phyloP scores from a whole-genome alignment of 2,329 filamentous ascomycete genomes.

The Neofusicoccum umdonicola region DNA sequence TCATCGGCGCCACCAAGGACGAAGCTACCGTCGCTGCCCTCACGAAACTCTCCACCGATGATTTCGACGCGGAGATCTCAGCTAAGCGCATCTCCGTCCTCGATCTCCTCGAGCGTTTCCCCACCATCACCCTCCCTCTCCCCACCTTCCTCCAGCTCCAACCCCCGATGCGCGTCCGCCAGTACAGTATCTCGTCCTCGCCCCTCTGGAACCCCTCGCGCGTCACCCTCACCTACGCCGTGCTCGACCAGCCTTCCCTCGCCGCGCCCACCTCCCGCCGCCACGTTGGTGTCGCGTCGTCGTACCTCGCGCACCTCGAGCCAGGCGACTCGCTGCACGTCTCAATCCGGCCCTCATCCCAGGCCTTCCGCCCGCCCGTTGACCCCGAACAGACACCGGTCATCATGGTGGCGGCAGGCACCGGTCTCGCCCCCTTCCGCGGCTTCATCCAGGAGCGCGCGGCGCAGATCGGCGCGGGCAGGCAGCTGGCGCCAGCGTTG shows the following conservation, averaged over 20 bases:
- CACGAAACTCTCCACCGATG: slow-evolving; percentile 43
- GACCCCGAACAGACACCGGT: slow-evolving; percentile 41
- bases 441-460: slow-evolving; percentile 43
- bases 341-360: slow-evolving; percentile 40
- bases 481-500: slow-evolving; percentile 58
- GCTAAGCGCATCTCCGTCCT: slow-evolving; percentile 63
- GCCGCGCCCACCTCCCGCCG: slow-evolving; percentile 44
- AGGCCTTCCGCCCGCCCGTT: slow-evolving; percentile 45
- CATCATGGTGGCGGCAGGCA: slow-evolving; percentile 39
- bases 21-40: slow-evolving; percentile 51
- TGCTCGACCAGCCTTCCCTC: slow-evolving; percentile 58
- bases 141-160: slow-evolving; percentile 68
- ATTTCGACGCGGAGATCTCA: slow-evolving; percentile 38
- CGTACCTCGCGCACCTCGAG: slow-evolving; percentile 41
- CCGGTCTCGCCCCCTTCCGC: slow-evolving; percentile 46
- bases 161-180: slow-evolving; percentile 74
- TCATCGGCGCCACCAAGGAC: slow-evolving; percentile 52
- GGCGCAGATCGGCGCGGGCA: slow-evolving; percentile 46
- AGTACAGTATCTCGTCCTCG: slow-evolving; percentile 78
- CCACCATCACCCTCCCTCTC: slow-evolving; percentile 59
- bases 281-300: slow-evolving; percentile 44
- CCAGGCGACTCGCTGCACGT: slow-evolving; percentile 44
- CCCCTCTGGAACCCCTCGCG: slow-evolving; percentile 58
- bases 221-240: slow-evolving; percentile 66
- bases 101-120: slow-evolving; percentile 66